Evolutionary conservation across 176 grass and related monocot genomes (phyloP).

Genomic region (Aechmea fasciata): DNA sequence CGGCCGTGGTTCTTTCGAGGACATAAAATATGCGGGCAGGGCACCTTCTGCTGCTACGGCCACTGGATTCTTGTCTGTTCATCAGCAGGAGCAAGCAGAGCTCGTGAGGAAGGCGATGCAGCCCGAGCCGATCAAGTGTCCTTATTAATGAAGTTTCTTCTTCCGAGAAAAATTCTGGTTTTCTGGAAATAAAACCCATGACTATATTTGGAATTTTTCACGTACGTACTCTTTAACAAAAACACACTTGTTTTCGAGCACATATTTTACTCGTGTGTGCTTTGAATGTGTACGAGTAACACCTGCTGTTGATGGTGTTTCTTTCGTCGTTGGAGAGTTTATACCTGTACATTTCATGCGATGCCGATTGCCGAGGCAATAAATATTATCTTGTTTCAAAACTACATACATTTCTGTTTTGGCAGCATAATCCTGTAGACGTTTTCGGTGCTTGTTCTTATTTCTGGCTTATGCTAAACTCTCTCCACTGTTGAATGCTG

Average conservation of each 20-base stretch:
- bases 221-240: neutral
- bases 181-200: too few relatives aligned
- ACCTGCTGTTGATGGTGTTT: too few relatives aligned
- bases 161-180: neutral
- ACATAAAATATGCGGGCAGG: slow-evolving; percentile 86
- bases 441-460: too few relatives aligned
- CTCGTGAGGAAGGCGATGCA: slow-evolving; percentile 71
- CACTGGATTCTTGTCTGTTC: slow-evolving; percentile 70
- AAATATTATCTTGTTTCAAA: too few relatives aligned
- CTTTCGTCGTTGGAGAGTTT: too few relatives aligned
- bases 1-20: slow-evolving; percentile 48
- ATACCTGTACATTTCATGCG: too few relatives aligned
- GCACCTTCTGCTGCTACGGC: slow-evolving; percentile 89
- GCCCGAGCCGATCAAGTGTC: slow-evolving; percentile 47
- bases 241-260: neutral
- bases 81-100: slow-evolving; percentile 72
- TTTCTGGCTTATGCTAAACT: too few relatives aligned
- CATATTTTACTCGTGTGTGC: neutral
- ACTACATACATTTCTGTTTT: too few relatives aligned
- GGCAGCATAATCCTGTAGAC: too few relatives aligned
- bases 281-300: neutral
- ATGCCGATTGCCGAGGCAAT: too few relatives aligned
- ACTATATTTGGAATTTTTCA: too few relatives aligned
- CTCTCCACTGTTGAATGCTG: too few relatives aligned
- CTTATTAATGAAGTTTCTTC: slow-evolving; percentile 23